phyloP scores from a whole-genome alignment of 2,329 filamentous ascomycete genomes.

The Orbilia blumenaviensis region DNA sequence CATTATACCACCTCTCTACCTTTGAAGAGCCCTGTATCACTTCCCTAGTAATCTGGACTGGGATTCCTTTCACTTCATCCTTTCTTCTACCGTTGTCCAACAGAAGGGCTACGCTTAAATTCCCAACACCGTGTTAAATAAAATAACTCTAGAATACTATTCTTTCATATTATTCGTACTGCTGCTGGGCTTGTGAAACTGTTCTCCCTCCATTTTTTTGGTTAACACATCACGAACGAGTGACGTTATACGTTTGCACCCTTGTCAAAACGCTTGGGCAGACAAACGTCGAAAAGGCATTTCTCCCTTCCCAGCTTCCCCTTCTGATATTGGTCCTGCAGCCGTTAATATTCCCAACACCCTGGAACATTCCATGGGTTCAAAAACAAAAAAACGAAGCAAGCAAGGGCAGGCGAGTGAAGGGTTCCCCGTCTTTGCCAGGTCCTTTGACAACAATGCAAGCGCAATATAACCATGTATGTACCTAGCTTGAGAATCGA shows the following conservation, averaged over 20 bases:
- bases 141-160: conserved; percentile 34
- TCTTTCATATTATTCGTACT: conserved; percentile 15
- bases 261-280: conserved; percentile 17
- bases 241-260: conserved; percentile 35
- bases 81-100: conserved; percentile 20
- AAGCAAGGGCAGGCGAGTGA: conserved; percentile 45
- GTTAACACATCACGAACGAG: conserved; percentile 6
- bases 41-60: conserved; percentile 39
- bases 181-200: not conserved
- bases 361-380: conserved; percentile 46
- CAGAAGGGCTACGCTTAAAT: not conserved
- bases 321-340: conserved; percentile 37
- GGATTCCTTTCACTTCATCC: conserved; percentile 38
- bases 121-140: conserved; percentile 21
- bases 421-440: conserved; percentile 1
- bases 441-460: conserved; percentile 12
- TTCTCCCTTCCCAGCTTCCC: conserved; percentile 26
- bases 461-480: conserved; percentile 8
- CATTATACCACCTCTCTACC: conserved; percentile 44
- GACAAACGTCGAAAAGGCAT: conserved; percentile 6
- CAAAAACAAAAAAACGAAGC: conserved; percentile 11
- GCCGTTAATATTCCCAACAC: conserved; percentile 47
- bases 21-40: conserved; percentile 19
- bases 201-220: not conserved
- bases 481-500: conserved; percentile 1